A percentile compares a stretch with the other conserved stretches of the same genome.
Evolutionary conservation across 1,139 yeast species (phyloP).

Genomic region (Suzukiozyma palmioleophila): DNA sequence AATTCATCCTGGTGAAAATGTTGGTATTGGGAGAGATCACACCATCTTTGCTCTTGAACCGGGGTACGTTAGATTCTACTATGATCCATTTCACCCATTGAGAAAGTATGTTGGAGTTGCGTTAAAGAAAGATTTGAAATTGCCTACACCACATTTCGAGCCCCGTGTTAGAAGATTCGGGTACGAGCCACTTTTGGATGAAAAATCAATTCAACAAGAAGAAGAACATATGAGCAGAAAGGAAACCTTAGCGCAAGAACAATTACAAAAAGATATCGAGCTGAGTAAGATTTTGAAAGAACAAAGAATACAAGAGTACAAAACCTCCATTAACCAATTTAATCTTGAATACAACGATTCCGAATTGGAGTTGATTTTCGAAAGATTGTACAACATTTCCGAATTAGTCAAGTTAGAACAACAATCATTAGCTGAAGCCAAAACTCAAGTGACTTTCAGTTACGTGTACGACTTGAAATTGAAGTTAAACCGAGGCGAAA

Average conservation of each 20-base stretch:
- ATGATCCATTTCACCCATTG: slow-evolving; percentile 96
- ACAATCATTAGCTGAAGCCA: slow-evolving; percentile 47
- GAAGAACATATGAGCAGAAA: slow-evolving; percentile 56
- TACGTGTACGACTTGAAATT: slow-evolving; percentile 47
- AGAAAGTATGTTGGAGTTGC: slow-evolving; percentile 91
- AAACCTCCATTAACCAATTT: slow-evolving; percentile 15
- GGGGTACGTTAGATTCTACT: slow-evolving; percentile 85
- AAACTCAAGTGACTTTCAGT: slow-evolving; percentile 51
- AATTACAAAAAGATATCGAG: slow-evolving; percentile 30
- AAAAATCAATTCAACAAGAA: slow-evolving; percentile 51
- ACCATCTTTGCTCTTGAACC: slow-evolving; percentile 90
- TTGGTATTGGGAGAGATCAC: slow-evolving; percentile 89
- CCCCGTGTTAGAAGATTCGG: slow-evolving; percentile 89
- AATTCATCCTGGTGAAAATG: slow-evolving; percentile 92
- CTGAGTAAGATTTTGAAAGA: slow-evolving; percentile 26
- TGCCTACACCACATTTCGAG: slow-evolving; percentile 87
- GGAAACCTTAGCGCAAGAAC: slow-evolving; percentile 55
- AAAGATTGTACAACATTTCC: slow-evolving; percentile 47
- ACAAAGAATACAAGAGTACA: slow-evolving; percentile 15
- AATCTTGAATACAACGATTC: slow-evolving; percentile 26
- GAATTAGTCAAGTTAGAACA: slow-evolving; percentile 21
- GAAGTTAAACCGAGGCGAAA: slow-evolving; percentile 34
- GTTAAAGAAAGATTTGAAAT: slow-evolving; percentile 51
- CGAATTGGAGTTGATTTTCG: slow-evolving; percentile 36
- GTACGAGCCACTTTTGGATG: slow-evolving; percentile 49